phyloP scores from a whole-genome alignment of 2,329 filamentous ascomycete genomes.

The Microcyclospora pomicola region DNA sequence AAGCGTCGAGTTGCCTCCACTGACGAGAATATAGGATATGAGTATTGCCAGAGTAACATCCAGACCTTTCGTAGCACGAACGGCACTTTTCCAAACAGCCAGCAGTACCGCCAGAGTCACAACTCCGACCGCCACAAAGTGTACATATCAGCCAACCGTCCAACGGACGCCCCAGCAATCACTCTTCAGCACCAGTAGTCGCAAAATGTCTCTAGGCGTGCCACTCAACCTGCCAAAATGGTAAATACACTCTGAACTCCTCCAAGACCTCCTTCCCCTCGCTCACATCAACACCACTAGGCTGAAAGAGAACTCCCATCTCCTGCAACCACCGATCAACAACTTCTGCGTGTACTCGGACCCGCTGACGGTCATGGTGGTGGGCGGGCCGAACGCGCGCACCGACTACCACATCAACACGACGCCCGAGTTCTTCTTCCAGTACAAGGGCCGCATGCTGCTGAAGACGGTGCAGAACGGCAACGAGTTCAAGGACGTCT shows the following conservation, averaged over 20 bases:
- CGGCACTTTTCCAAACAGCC: too few species aligned
- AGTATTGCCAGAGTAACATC: too few species aligned
- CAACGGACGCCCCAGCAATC: too few species aligned
- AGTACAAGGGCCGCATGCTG: slow-evolving; percentile 84
- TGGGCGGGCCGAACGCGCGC: slow-evolving; percentile 87
- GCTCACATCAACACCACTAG: slow-evolving; percentile 32
- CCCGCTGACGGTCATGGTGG: slow-evolving; percentile 76
- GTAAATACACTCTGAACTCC: slow-evolving; percentile 9
- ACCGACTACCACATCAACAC: slow-evolving; percentile 98
- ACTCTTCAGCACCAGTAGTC: too few species aligned
- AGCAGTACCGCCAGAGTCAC: too few species aligned
- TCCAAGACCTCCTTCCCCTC: not conserved
- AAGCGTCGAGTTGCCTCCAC: too few species aligned
- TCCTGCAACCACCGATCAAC: slow-evolving; percentile 87
- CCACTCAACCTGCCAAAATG: slow-evolving; percentile 35
- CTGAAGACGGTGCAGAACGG: slow-evolving; percentile 72
- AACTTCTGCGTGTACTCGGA: slow-evolving; percentile 95
- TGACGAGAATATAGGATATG: too few species aligned
- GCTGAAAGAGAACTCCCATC: slow-evolving; percentile 82
- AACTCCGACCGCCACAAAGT: too few species aligned
- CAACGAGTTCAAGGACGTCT: slow-evolving; percentile 59
- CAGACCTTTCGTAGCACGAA: too few species aligned
- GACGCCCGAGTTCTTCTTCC: slow-evolving; percentile 97
- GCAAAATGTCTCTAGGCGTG: slow-evolving; percentile 7
- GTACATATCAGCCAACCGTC: too few species aligned